phyloP scores from a whole-genome alignment of 1,139 yeast genomes.

The Wickerhamomyces sp. region DNA sequence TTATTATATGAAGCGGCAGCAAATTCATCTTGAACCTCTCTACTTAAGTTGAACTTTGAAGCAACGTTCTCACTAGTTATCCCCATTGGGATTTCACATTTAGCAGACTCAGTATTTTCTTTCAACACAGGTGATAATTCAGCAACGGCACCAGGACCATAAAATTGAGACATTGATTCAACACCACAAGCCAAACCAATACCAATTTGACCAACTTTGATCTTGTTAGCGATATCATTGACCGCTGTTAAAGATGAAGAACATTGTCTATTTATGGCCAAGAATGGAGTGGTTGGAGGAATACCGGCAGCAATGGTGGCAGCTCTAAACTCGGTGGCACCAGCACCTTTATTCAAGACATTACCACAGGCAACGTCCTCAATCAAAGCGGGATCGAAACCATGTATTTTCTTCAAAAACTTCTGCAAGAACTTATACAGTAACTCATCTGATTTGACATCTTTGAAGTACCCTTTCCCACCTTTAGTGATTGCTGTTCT shows the following conservation, averaged over 20 bases:
- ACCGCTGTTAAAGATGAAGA: constrained; percentile 91
- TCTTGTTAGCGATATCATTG: constrained; percentile 85
- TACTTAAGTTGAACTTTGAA: constrained; percentile 52
- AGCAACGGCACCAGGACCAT: constrained; percentile 69
- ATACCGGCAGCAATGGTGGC: constrained; percentile 73
- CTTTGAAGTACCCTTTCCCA: constrained; percentile 76
- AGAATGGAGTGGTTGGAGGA: constrained; percentile 66
- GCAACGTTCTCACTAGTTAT: constrained; percentile 80
- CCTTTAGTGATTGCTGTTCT: constrained; percentile 88
- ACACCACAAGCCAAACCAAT: constrained; percentile 91
- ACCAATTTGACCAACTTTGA: constrained; percentile 79
- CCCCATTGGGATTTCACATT: constrained; percentile 88
- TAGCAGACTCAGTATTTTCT: constrained; percentile 43
- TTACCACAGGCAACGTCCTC: constrained; percentile 88
- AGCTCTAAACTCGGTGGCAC: constrained; percentile 89
- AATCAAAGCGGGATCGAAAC: constrained; percentile 55
- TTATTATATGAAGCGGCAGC: constrained; percentile 83
- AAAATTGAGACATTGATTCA: constrained; percentile 85
- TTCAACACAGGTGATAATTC: constrained; percentile 51
- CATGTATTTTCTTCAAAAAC: constrained; percentile 46
- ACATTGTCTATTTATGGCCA: constrained; percentile 89
- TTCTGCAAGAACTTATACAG: constrained; percentile 59
- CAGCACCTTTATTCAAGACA: constrained; percentile 86
- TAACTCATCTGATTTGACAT: constrained; percentile 70
- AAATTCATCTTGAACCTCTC: constrained; percentile 77